These are phyloP conservation scores for Fusarium tuaranense DNA, from an alignment of 2,329 filamentous ascomycete genomes.

Conservation along the genomic window DNA sequence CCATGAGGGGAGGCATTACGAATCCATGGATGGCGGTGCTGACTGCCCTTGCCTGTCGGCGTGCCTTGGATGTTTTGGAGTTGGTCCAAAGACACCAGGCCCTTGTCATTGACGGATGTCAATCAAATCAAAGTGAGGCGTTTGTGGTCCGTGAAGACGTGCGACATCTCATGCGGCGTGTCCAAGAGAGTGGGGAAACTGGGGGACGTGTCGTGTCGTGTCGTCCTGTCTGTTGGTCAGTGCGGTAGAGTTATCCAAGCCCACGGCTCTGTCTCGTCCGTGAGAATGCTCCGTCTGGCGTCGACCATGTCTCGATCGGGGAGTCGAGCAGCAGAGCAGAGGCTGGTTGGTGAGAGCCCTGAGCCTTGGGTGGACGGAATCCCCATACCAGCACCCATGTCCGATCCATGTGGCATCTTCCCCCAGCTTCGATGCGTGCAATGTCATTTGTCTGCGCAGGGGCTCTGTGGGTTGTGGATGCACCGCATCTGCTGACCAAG, in stretches of 20 bases:
- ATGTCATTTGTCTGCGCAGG: conserved; percentile 24
- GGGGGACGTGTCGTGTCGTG: conserved; percentile 3
- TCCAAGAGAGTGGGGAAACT: background rate
- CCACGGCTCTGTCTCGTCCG: background rate
- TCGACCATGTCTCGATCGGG: background rate
- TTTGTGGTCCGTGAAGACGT: conserved; percentile 28
- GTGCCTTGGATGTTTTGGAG: conserved; percentile 2
- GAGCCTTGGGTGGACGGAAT: conserved; percentile 5
- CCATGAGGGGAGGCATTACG: background rate
- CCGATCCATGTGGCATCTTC: conserved; percentile 31
- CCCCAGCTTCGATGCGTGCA: conserved; percentile 24
- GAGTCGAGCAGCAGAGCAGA: background rate
- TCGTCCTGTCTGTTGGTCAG: conserved; percentile 12
- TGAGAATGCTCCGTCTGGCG: background rate
- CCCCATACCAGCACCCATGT: conserved; percentile 34
- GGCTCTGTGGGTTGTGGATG: conserved; percentile 4
- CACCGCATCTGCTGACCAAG: conserved; percentile 19
- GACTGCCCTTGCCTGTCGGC: background rate
- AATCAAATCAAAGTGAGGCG: conserved; percentile 22
- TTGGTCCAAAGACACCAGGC: background rate
- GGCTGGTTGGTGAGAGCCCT: background rate
- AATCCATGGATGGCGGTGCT: conserved; percentile 11
- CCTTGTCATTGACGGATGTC: conserved; percentile 19
- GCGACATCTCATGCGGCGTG: conserved; percentile 14
- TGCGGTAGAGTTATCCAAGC: conserved; percentile 2